Conservation (phyloP, 176 grass and related monocot species). For the Aegilops speltoides region DNA sequence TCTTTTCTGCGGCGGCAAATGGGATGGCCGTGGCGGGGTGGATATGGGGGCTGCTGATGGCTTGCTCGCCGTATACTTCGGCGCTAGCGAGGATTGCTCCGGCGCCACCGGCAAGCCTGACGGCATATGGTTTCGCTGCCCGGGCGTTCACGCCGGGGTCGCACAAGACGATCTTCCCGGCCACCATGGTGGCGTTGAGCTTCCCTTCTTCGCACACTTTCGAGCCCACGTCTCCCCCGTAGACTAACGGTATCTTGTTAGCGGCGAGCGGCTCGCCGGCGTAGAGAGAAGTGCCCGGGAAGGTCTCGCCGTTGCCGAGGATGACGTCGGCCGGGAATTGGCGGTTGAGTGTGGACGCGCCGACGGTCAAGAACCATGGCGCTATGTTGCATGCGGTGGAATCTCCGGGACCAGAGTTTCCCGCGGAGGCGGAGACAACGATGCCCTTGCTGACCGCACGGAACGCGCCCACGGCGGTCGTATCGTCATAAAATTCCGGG, state of each 20-base stretch:
- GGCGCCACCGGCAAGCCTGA: slow-evolving; percentile 33
- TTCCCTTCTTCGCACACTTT: accelerated
- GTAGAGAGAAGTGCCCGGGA: slow-evolving; percentile 19
- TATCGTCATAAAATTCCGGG: background rate
- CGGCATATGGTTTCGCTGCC: background rate
- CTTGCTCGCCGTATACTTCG: slow-evolving; percentile 12
- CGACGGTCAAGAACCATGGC: slow-evolving; percentile 49
- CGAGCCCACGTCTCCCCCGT: background rate
- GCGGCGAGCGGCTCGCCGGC: background rate
- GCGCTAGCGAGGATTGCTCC: slow-evolving; percentile 20
- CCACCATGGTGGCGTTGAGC: slow-evolving; percentile 19
- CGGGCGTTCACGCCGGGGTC: background rate
- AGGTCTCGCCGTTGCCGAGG: slow-evolving; percentile 12
- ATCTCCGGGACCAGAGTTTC: slow-evolving; percentile 21
- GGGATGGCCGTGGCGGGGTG: slow-evolving; percentile 33
- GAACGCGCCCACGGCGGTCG: slow-evolving; percentile 37
- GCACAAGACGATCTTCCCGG: slow-evolving; percentile 57
- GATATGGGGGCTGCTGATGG: slow-evolving; percentile 21
- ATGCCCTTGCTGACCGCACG: slow-evolving; percentile 28
- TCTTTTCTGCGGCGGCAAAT: slow-evolving; percentile 16
- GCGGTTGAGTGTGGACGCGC: slow-evolving; percentile 40
- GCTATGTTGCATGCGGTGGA: slow-evolving; percentile 31
- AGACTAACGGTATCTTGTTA: background rate
- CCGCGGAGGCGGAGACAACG: slow-evolving; percentile 14
- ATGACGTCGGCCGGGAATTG: background rate